Conservation (phyloP, 768 basidiomycete species). For the Tylopilus felleus region DNA sequence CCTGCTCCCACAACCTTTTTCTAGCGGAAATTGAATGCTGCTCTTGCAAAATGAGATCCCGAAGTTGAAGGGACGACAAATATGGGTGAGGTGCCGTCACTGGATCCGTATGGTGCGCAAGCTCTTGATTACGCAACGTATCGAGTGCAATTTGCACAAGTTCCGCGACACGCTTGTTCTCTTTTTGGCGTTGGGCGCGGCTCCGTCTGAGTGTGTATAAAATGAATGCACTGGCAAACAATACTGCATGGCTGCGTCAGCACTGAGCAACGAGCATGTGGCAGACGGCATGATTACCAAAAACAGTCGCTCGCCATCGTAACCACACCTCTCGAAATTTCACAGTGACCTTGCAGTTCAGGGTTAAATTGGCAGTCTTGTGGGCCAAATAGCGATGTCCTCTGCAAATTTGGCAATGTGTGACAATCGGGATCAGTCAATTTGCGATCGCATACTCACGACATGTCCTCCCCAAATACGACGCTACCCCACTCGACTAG, state of each 20-base stretch:
- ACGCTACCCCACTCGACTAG: constrained; percentile 72
- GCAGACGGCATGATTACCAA: constrained; percentile 43
- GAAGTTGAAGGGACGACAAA: constrained; percentile 81
- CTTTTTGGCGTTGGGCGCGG: constrained; percentile 50
- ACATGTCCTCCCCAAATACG: constrained; percentile 57
- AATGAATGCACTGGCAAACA: constrained; percentile 20
- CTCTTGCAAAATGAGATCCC: constrained; percentile 80
- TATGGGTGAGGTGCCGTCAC: constrained; percentile 70
- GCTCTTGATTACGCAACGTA: constrained; percentile 77
- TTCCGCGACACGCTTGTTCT: constrained; percentile 63
- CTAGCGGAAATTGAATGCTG: constrained; percentile 70
- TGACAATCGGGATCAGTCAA: constrained; percentile 22
- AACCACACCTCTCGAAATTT: constrained; percentile 64
- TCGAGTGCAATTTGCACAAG: constrained; percentile 80
- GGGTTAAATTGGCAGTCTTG: constrained; percentile 61
- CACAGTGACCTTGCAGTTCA: constrained; percentile 64
- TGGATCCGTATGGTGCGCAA: constrained; percentile 79
- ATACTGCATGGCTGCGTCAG: constrained; percentile 26
- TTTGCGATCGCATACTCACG: constrained; percentile 46
- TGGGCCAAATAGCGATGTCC: constrained; percentile 75
- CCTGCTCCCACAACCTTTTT: constrained; percentile 72
- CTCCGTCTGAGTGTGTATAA: constrained; percentile 23
- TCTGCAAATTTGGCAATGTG: constrained; percentile 38
- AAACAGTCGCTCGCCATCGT: constrained; percentile 61
- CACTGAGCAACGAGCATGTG: constrained; percentile 5